Base-by-base conservation (phyloP, 2,329 filamentous ascomycete genomes). In the Trichoderma sp. region DNA sequence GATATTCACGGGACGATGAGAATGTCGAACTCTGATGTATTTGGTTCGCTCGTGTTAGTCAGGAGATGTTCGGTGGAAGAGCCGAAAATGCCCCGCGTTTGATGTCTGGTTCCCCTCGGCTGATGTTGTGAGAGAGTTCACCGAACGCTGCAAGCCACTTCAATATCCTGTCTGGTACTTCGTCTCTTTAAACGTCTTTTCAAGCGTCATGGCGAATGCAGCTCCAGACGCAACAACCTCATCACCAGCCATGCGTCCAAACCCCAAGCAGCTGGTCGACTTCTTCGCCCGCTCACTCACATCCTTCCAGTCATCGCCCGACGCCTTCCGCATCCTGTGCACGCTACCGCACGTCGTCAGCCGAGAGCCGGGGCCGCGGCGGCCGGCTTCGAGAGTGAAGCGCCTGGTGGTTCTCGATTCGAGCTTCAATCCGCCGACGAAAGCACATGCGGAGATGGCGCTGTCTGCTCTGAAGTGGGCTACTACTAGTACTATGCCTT, bases 371-470 rank as follows among this genome's bases (percentile, higher is more conserved):
- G 30, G 30, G 7, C n/a, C 50, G 19, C 59, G 54, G 14, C 52
- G 50, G 12, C 17, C 26, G 17, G 26, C 64, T 17, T 50, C 44
- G 19, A 19, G 66, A 51, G 19, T 70, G 52, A 68, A 52, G 19
- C 69, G 67, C 44, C 78, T 90, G 65, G 76, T 89, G 61, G 78
- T 90, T 63, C 81, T 90, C 54, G 88, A 90, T 75, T 88, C 87
- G 58, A 88, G 85, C 66, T 90, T 89, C 78, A 90, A 90, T 72
- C 88, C 88, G 28, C 88, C 88, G 0, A 89, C 88, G 0, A 76
- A 78, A 7, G 88, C 87, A 2, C 88, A 90, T 72, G 77, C 82
- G 50, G 78, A 77, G 64, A 88, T 90, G 80, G 84, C 82, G 0
- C 73, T 78, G 0, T 81, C 82, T 2, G 85, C 85, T 0, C 62